Percentiles rank a stretch among this genome's conserved stretches.
phyloP scores from a whole-genome alignment of 2,329 filamentous ascomycete genomes.

The Cryoendolithus antarcticus region DNA sequence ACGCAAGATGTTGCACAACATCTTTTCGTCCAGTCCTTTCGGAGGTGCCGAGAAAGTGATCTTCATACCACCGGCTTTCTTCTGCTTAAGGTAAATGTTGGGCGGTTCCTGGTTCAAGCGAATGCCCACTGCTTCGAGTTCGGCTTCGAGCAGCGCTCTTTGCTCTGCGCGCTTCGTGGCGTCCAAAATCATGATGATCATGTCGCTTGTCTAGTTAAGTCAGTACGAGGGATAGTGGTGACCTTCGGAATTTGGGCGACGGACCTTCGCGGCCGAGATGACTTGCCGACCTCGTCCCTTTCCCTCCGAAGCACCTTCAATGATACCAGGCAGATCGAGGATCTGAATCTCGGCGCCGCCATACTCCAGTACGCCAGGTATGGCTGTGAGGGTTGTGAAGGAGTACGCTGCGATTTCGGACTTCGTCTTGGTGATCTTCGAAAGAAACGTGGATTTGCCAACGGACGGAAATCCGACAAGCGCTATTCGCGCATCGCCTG shows the following conservation, averaged over 20 bases:
- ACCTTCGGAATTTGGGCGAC: not conserved
- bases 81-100: slow-evolving; percentile 95
- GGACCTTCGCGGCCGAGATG: slow-evolving; percentile 81
- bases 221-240: not conserved
- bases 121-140: slow-evolving; percentile 91
- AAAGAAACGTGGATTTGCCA: slow-evolving; percentile 97
- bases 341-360: slow-evolving; percentile 97
- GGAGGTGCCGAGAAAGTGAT: slow-evolving; percentile 88
- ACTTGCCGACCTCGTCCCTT: slow-evolving; percentile 94
- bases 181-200: slow-evolving; percentile 94
- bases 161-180: slow-evolving; percentile 96
- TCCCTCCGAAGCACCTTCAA: slow-evolving; percentile 89
- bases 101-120: slow-evolving; percentile 82
- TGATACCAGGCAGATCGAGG: slow-evolving; percentile 93
- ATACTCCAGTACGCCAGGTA: slow-evolving; percentile 94
- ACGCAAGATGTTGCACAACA: slow-evolving; percentile 92
- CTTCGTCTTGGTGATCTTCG: slow-evolving; percentile 95
- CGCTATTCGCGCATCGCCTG: slow-evolving; percentile 89
- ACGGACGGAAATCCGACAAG: slow-evolving; percentile 98
- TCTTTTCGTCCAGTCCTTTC: slow-evolving; percentile 89
- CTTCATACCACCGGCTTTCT: slow-evolving; percentile 97
- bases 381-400: slow-evolving; percentile 95
- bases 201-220: slow-evolving; percentile 61
- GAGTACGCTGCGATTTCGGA: slow-evolving; percentile 93
- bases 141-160: slow-evolving; percentile 73